Evolutionary conservation across 345 rosid genomes (phyloP).

Genomic region (Hibiscus trionum): DNA sequence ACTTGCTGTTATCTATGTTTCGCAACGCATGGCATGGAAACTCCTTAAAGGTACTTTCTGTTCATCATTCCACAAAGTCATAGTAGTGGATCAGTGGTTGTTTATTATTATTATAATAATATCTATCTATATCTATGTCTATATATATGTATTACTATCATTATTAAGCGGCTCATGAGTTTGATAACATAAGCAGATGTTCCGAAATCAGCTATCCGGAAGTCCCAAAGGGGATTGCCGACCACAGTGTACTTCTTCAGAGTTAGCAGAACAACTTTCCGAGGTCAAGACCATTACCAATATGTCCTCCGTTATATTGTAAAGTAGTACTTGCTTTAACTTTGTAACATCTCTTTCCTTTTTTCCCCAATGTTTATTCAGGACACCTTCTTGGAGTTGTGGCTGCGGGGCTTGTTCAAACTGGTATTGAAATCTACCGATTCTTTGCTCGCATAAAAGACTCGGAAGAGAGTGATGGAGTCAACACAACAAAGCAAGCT

Average conservation of each 20-base stretch:
- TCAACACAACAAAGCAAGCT: constrained; percentile 35
- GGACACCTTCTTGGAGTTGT: constrained; percentile 73
- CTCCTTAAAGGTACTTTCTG: constrained; percentile 74
- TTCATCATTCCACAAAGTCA: neutral
- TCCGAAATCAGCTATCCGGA: constrained; percentile 71
- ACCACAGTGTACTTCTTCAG: constrained; percentile 42
- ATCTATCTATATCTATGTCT: too few relatives aligned
- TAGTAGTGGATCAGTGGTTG: neutral
- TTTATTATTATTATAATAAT: too few relatives aligned
- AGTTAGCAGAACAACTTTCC: constrained; percentile 76
- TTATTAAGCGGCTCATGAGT: constrained; percentile 6
- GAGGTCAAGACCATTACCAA: constrained; percentile 41
- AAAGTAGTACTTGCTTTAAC: neutral
- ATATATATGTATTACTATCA: neutral
- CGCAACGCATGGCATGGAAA: constrained; percentile 96
- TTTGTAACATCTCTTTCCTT: constrained; percentile 6
- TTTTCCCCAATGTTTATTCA: constrained; percentile 20
- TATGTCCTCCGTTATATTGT: neutral
- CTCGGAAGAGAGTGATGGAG: constrained; percentile 31
- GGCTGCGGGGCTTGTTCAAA: constrained; percentile 84
- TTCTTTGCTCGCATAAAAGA: constrained; percentile 20
- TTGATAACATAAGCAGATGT: constrained; percentile 44
- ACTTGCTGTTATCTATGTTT: constrained; percentile 67
- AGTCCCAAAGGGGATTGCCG: constrained; percentile 77
- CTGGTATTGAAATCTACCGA: constrained; percentile 70